Conservation (phyloP, 106 monocot genomes). For the Acorus gramineus region DNA sequence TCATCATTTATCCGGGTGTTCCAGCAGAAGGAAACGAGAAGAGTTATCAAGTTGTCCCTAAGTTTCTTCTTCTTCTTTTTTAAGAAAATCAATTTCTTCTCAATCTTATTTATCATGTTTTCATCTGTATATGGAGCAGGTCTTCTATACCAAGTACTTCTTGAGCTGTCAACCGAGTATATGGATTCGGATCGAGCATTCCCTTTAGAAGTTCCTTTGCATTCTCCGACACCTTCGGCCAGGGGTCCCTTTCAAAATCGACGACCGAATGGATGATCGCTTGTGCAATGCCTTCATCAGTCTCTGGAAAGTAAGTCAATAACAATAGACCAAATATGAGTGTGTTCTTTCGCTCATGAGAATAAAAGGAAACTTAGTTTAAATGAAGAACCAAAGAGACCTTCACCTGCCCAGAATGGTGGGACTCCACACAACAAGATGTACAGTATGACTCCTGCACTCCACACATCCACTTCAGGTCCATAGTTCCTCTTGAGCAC, state of each 20-base stretch:
- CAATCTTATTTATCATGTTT: too few species aligned
- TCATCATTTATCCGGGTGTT: too few species aligned
- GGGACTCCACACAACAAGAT: conserved; percentile 59
- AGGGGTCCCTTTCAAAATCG: conserved; percentile 54
- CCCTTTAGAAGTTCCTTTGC: conserved; percentile 48
- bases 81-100: too few species aligned
- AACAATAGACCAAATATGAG: too few species aligned
- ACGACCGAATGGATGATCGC: conserved; percentile 32
- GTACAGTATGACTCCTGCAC: conserved; percentile 60
- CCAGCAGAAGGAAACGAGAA: too few species aligned
- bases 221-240: conserved; percentile 48
- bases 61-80: too few species aligned
- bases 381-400: too few species aligned
- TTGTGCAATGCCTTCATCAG: conserved; percentile 58
- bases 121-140: too few species aligned
- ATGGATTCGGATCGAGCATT: conserved; percentile 57
- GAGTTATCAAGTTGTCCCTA: too few species aligned
- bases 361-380: too few species aligned
- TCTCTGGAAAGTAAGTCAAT: conserved; percentile 21
- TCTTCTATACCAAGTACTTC: conserved; percentile 41
- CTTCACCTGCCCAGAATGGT: conserved; percentile 62
- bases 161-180: conserved; percentile 34
- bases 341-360: too few species aligned
- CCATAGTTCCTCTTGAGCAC: conserved; percentile 54
- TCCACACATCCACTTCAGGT: conserved; percentile 50